Conservation (phyloP, 2,329 filamentous ascomycete species). For the Piedraia hortae region DNA sequence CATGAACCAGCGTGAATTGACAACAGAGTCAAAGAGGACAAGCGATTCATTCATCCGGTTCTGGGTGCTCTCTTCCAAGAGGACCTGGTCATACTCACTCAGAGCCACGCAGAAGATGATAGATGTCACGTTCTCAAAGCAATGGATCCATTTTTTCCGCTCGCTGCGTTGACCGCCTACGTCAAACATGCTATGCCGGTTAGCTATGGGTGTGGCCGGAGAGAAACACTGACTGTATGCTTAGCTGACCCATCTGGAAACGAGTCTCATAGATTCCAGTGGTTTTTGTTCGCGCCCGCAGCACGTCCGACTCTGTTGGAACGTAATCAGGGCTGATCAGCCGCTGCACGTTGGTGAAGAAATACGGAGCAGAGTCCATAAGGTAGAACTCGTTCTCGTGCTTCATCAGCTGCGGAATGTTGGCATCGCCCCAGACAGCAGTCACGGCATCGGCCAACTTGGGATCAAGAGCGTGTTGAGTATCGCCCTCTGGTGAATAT, state of each 20-base stretch:
- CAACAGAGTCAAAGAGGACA: slow-evolving; percentile 87
- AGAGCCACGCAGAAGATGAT: slow-evolving; percentile 98
- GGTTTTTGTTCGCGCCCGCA: slow-evolving; percentile 88
- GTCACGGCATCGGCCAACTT: slow-evolving; percentile 61
- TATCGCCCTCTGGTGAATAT: slow-evolving; percentile 74
- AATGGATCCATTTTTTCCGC: slow-evolving; percentile 99
- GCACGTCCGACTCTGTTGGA: slow-evolving; percentile 78
- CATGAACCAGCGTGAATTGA: slow-evolving; percentile 98
- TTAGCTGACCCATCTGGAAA: slow-evolving; percentile 94
- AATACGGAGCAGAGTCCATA: slow-evolving; percentile 98
- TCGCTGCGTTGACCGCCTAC: slow-evolving; percentile 92
- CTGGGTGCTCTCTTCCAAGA: slow-evolving; percentile 94
- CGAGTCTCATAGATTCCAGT: slow-evolving; percentile 97
- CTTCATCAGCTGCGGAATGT: slow-evolving; percentile 58
- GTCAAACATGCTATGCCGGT: slow-evolving; percentile 65
- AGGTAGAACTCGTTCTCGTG: slow-evolving; percentile 95
- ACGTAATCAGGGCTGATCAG: slow-evolving; percentile 70
- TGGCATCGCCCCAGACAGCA: slow-evolving; percentile 72
- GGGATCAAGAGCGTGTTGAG: slow-evolving; percentile 55
- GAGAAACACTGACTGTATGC: slow-evolving; percentile 60
- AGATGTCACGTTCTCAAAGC: slow-evolving; percentile 96
- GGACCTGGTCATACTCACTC: slow-evolving; percentile 92
- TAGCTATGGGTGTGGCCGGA: slow-evolving; percentile 1
- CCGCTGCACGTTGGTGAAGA: slow-evolving; percentile 75
- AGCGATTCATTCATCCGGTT: slow-evolving; percentile 99